phyloP scores from a whole-genome alignment of 768 basidiomycete genomes.

The Auricularia auricula-judae region DNA sequence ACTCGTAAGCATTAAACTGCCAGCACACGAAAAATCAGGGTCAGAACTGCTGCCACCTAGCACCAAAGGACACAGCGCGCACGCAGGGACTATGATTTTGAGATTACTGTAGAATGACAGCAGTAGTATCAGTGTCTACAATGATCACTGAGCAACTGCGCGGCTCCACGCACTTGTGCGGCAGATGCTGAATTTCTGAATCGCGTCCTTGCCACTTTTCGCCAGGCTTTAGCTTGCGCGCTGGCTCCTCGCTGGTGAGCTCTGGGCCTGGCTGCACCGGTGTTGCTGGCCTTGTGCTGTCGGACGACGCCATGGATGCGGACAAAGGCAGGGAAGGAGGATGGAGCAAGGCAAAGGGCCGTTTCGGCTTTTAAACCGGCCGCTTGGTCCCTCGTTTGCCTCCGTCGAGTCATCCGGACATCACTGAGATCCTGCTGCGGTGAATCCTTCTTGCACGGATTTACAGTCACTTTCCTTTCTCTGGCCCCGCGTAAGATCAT shows the following conservation, averaged over 20 bases:
- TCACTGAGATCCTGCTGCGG: background rate
- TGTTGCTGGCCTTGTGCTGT: no score
- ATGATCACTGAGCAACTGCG: background rate
- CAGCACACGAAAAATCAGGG: background rate
- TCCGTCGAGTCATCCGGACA: no score
- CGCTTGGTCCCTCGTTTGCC: no score
- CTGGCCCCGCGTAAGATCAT: no score
- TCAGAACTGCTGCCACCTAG: background rate
- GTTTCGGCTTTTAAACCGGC: no score
- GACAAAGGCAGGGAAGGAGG: no score
- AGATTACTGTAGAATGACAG: conserved; percentile 6
- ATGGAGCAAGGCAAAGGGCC: no score
- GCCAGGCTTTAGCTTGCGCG: conserved; percentile 1
- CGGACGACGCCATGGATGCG: no score
- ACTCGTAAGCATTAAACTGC: conserved; percentile 6
- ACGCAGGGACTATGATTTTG: conserved; percentile 9
- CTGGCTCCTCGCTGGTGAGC: background rate
- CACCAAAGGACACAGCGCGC: background rate
- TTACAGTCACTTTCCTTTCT: no score
- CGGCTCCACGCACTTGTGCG: conserved; percentile 3
- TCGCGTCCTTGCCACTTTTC: conserved; percentile 1
- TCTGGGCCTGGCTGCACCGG: no score
- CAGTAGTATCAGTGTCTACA: background rate
- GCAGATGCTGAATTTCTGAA: conserved; percentile 5
- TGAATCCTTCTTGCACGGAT: conserved; percentile 8